Evolutionary conservation across 495 filamentous ascomycete genomes (phyloP).

Genomic region (Evansstolkia leycettana): DNA sequence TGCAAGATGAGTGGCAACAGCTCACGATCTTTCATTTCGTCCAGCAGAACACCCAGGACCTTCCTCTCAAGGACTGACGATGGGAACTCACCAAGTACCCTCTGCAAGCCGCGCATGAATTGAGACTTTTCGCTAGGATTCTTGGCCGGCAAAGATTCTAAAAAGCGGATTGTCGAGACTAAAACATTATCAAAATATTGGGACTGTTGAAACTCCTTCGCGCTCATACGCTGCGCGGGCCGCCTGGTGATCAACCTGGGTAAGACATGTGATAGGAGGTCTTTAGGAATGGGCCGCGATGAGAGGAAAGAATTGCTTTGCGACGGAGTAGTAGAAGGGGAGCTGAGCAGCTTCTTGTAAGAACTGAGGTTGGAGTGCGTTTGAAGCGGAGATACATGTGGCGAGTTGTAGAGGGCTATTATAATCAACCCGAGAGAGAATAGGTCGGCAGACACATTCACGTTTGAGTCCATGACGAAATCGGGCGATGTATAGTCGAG

Average conservation of each 20-base stretch:
- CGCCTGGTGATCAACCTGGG: conserved; percentile 75
- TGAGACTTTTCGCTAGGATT: conserved; percentile 80
- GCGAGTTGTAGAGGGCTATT: conserved; percentile 83
- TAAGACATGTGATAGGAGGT: conserved; percentile 60
- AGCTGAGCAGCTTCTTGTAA: conserved; percentile 71
- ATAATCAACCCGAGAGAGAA: conserved; percentile 87
- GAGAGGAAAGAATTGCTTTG: conserved; percentile 73
- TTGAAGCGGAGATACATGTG: conserved; percentile 76
- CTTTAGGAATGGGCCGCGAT: conserved; percentile 64
- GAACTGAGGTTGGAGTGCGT: conserved; percentile 62
- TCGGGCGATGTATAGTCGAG: conserved; percentile 91
- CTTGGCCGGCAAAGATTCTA: conserved; percentile 83
- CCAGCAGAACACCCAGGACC: conserved; percentile 71
- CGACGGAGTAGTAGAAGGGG: conserved; percentile 63
- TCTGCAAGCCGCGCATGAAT: conserved; percentile 79
- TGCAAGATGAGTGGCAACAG: conserved; percentile 72
- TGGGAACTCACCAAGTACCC: conserved; percentile 81
- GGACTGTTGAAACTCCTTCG: conserved; percentile 85
- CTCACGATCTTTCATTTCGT: conserved; percentile 86
- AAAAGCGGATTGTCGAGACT: conserved; percentile 87
- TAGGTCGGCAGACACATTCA: conserved; percentile 71
- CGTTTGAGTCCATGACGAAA: conserved; percentile 77
- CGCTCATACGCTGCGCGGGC: conserved; percentile 75
- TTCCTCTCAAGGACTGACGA: conserved; percentile 91
- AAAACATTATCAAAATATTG: conserved; percentile 94